Evolutionary conservation across 148 eudicot species (phyloP), one percentile per base, ranked within the genome.

Genomic region (Silene uniflora): DNA sequence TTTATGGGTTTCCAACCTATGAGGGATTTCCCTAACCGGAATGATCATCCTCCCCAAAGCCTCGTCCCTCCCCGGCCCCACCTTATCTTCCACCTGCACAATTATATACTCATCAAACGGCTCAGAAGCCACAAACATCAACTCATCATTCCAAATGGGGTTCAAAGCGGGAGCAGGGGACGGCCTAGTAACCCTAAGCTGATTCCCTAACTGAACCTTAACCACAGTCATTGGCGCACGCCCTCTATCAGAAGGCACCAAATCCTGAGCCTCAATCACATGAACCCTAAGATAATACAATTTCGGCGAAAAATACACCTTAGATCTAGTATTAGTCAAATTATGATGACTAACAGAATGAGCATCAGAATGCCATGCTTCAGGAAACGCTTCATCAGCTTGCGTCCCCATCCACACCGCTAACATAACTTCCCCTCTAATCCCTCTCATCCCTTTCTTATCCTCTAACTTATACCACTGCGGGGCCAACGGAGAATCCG

Each of bases 321-420:
- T 87, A 0, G 97, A 90, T 67, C 98, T 65, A 0, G 97, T 89
- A 59, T 81, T 88, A 6, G 89, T 75, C 2, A 92, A 84, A 71
- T 76, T 88, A 6, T 84, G 87, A 46, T 88, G 96, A 77, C 88
- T 87, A 18, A 92, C 24, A 2, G 80, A 84, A 78, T 92, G 97
- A 25, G 98, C 97, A 80, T 95, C 98, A 6, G 92, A 88, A 75
- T 95, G 98, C 98, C 98, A 95, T 0, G 98, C 98, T 14, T 92
- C 98, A 0, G 97, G 91, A 71, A 95, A 95, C 0, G 98, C 87
- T 74, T 95, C 98, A 76, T 95, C 99, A 8, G 96, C 99, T 68
- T 95, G 99, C 0, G 99, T 95, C 3, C 99, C 99, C 76, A 90
- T 87, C 98, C 98, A 95, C 19, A 90, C 97, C 0, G 96, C 93